Percentiles rank a stretch among this genome's conserved stretches.
Evolutionary conservation across 2,329 filamentous ascomycete species (phyloP).

Genomic region (Pestalotiopsis sp.): DNA sequence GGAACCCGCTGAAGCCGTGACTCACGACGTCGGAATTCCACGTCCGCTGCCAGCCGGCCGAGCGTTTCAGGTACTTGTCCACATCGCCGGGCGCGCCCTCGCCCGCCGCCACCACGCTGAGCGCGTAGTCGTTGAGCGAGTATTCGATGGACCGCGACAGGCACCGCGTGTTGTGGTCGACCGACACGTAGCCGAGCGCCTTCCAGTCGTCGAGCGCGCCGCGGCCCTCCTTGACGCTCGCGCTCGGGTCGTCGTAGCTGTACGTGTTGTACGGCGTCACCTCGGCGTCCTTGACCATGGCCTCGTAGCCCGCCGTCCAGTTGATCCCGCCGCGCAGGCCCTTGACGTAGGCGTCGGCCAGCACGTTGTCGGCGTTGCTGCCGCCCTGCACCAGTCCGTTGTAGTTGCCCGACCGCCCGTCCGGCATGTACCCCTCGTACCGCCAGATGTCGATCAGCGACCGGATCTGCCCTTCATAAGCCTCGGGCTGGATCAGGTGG

Average conservation of each 20-base stretch:
- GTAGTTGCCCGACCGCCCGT: conserved; percentile 53
- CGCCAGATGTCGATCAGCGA: conserved; percentile 56
- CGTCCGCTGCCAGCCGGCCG: conserved; percentile 19
- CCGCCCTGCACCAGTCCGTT: conserved; percentile 58
- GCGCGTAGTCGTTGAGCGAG: conserved; percentile 53
- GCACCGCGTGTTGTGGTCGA: conserved; percentile 43
- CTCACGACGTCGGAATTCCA: conserved; percentile 20
- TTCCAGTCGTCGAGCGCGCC: conserved; percentile 58
- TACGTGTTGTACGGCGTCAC: conserved; percentile 48
- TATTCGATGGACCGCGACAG: conserved; percentile 55
- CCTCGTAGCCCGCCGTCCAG: conserved; percentile 49
- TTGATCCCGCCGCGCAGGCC: conserved; percentile 30
- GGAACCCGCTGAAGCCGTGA: conserved; percentile 25
- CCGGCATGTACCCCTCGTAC: conserved; percentile 51
- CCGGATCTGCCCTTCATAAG: conserved; percentile 54
- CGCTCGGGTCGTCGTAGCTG: conserved; percentile 47
- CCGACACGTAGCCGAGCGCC: conserved; percentile 52
- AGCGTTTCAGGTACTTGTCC: conserved; percentile 5
- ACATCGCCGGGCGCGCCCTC: conserved; percentile 6
- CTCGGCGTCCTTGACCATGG: conserved; percentile 54
- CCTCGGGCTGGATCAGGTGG: conserved; percentile 50
- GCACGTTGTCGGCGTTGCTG: conserved; percentile 57
- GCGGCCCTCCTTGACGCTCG: conserved; percentile 53
- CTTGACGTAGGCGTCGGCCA: conserved; percentile 60
- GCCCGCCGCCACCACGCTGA: conserved; percentile 49